These are phyloP conservation scores for Exophiala mesophila DNA, from an alignment of 2,329 filamentous ascomycete genomes.

Conservation along the genomic window DNA sequence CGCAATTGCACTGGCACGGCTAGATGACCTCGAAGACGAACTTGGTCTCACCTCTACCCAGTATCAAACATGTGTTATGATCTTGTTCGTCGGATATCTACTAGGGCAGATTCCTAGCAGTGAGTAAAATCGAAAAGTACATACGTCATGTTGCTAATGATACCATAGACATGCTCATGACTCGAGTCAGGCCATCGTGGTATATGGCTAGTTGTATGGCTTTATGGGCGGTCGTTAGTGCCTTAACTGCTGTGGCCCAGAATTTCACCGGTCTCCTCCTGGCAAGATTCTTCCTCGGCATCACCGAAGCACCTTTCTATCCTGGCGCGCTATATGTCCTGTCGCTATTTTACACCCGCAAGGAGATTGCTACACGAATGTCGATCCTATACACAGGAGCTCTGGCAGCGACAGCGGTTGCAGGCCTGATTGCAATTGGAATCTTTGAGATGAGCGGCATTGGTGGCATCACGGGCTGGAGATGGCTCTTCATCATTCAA, in stretches of 20 bases:
- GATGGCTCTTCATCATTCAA: conserved; percentile 58
- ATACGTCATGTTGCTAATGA: not conserved
- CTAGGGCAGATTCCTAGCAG: conserved; percentile 46
- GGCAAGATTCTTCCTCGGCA: conserved; percentile 38
- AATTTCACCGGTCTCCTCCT: conserved; percentile 46
- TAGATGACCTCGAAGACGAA: conserved; percentile 48
- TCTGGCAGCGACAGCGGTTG: conserved; percentile 57
- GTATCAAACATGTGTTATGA: conserved; percentile 38
- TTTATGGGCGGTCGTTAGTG: conserved; percentile 34
- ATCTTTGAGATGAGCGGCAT: conserved; percentile 55
- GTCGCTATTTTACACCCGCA: conserved; percentile 63
- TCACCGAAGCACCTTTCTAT: conserved; percentile 51
- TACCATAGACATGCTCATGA: conserved; percentile 35
- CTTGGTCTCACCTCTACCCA: conserved; percentile 27
- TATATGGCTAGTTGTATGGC: conserved; percentile 7
- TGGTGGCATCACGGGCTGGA: conserved; percentile 53
- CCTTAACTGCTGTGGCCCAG: conserved; percentile 46
- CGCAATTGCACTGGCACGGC: conserved; percentile 47
- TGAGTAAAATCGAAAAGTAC: not conserved
- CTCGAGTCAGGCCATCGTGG: conserved; percentile 25
- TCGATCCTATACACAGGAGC: conserved; percentile 57
- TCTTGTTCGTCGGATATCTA: conserved; percentile 55
- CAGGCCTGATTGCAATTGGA: conserved; percentile 54
- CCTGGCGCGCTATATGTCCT: conserved; percentile 59
- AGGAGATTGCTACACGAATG: conserved; percentile 50